Conservation (phyloP, 2,329 filamentous ascomycete species). For the Thielaviopsis populi region DNA sequence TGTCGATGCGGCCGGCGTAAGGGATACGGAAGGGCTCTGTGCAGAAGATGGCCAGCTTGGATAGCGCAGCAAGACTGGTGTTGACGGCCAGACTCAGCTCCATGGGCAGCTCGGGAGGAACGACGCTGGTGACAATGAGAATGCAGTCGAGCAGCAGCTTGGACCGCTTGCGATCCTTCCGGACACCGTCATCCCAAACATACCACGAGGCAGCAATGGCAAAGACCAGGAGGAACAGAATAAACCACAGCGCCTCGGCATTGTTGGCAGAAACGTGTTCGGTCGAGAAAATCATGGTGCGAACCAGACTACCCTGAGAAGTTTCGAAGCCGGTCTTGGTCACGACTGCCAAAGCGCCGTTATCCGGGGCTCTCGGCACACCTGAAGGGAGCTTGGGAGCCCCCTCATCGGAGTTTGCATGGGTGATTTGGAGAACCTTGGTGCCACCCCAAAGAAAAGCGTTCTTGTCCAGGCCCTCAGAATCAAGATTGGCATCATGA, state of each 20-base stretch:
- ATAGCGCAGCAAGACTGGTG: conserved; percentile 85
- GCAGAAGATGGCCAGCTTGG: conserved; percentile 94
- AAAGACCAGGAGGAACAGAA: conserved; percentile 89
- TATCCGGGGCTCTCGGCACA: conserved; percentile 73
- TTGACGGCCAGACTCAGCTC: conserved; percentile 95
- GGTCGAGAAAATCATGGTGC: conserved; percentile 99
- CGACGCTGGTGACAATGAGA: conserved; percentile 93
- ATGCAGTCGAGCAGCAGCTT: conserved; percentile 95
- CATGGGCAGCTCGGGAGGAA: conserved; percentile 97
- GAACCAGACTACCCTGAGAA: conserved; percentile 89
- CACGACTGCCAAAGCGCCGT: conserved; percentile 84
- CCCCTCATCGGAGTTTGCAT: conserved; percentile 65
- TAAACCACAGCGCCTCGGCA: conserved; percentile 88
- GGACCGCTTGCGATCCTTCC: conserved; percentile 86
- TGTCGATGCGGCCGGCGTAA: conserved; percentile 83
- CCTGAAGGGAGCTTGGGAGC: conserved; percentile 57
- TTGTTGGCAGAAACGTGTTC: conserved; percentile 99
- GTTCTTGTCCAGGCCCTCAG: conserved; percentile 91
- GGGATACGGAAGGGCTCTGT: conserved; percentile 98
- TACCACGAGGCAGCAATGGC: conserved; percentile 97
- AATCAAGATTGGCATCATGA: conserved; percentile 61
- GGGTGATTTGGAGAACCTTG: conserved; percentile 90
- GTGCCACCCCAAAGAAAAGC: conserved; percentile 93
- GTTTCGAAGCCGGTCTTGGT: conserved; percentile 98
- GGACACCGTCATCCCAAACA: conserved; percentile 93